Conservation (phyloP, 2,329 filamentous ascomycete genomes). For the Mycocentrospora acerina region DNA sequence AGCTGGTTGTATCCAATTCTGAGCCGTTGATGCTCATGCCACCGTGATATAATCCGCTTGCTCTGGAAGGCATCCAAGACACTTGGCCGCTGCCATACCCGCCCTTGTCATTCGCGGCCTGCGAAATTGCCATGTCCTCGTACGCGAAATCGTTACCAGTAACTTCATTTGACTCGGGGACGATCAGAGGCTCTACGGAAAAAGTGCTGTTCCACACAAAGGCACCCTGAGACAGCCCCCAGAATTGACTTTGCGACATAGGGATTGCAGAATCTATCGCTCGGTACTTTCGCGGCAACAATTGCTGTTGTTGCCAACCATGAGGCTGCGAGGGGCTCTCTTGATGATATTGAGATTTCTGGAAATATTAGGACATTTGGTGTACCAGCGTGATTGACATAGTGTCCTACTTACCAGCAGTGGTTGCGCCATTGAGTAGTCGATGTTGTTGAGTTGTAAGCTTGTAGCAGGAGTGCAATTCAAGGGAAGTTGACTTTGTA, state of each 20-base stretch:
- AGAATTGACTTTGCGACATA: slow-evolving; percentile 1
- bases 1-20: slow-evolving; percentile 10
- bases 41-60: slow-evolving; percentile 1
- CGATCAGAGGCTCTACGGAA: slow-evolving; percentile 9
- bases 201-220: slow-evolving; percentile 5
- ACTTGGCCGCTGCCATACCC: background rate
- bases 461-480: background rate
- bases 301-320: slow-evolving; percentile 6
- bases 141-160: slow-evolving; percentile 11
- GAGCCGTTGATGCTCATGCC: slow-evolving; percentile 5
- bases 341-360: slow-evolving; percentile 12
- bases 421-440: slow-evolving; percentile 16
- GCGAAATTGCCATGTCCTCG: slow-evolving; percentile 3
- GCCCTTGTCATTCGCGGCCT: slow-evolving; percentile 7
- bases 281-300: slow-evolving; percentile 3
- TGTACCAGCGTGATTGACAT: too few species aligned
- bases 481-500: too few species aligned
- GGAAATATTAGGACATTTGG: slow-evolving; percentile 3
- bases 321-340: slow-evolving; percentile 4
- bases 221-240: slow-evolving; percentile 1
- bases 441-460: background rate
- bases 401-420: slow-evolving; percentile 12
- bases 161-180: slow-evolving; percentile 4
- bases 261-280: background rate
- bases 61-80: slow-evolving; percentile 4